A percentile compares a stretch with the other conserved stretches of the same genome.
phyloP scores from a whole-genome alignment of 2,329 filamentous ascomycete species.

The Coleophoma eucalyptorum region DNA sequence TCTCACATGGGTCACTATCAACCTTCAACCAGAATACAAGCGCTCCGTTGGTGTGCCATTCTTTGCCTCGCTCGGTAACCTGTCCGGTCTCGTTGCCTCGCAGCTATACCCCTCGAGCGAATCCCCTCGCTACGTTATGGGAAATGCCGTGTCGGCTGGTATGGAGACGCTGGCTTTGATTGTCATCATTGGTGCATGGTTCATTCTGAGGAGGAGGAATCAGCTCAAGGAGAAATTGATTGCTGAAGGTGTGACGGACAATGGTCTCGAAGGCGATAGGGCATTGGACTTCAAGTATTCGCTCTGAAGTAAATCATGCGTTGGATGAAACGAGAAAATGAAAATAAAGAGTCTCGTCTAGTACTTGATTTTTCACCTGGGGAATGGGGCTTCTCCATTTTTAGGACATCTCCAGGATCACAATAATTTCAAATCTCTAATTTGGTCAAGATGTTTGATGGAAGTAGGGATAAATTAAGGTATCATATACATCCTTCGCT shows the following conservation, averaged over 20 bases:
- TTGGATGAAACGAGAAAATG: too few relatives aligned
- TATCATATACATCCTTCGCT: too few relatives aligned
- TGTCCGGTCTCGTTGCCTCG: conserved; percentile 24
- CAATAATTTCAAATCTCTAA: too few relatives aligned
- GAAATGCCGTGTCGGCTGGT: conserved; percentile 22
- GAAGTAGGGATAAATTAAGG: too few relatives aligned
- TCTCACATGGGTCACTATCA: conserved; percentile 30
- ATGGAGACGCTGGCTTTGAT: conserved; percentile 20
- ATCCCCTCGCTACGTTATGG: conserved; percentile 26
- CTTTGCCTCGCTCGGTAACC: conserved; percentile 25
- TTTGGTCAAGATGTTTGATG: too few relatives aligned
- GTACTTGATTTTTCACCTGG: too few relatives aligned
- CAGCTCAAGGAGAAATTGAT: conserved; percentile 22
- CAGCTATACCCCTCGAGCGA: conserved; percentile 30
- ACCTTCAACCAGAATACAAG: conserved; percentile 29
- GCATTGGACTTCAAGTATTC: conserved; percentile 21
- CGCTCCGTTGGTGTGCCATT: conserved; percentile 28
- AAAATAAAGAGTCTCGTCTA: too few relatives aligned
- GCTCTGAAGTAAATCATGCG: conserved; percentile 8
- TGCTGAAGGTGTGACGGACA: conserved; percentile 22
- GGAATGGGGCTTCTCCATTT: too few relatives aligned
- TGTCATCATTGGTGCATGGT: conserved; percentile 18
- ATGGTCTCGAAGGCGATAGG: conserved; percentile 22
- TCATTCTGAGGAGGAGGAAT: conserved; percentile 24
- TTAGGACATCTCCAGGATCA: too few relatives aligned